Evolutionary conservation across 768 basidiomycete species (phyloP).

Genomic region (Fibroporia radiculosa): DNA sequence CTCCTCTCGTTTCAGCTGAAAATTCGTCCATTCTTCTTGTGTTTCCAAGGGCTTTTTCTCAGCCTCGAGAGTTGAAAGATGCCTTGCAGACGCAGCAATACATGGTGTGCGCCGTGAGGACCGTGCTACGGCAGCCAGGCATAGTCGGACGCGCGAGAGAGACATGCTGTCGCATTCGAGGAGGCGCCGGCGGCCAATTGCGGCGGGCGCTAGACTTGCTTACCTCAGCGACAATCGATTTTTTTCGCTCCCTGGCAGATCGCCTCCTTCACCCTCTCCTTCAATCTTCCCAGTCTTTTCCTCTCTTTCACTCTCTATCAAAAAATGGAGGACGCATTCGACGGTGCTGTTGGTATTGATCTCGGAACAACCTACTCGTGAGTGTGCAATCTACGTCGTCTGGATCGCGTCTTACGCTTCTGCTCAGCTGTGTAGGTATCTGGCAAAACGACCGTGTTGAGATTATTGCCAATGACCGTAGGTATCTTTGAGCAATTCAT

Average conservation of each 20-base stretch:
- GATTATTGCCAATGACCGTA: constrained; percentile 96
- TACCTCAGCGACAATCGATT: constrained; percentile 48
- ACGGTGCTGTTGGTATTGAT: constrained; percentile 96
- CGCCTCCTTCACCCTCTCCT: constrained; percentile 19
- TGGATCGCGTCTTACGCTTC: constrained; percentile 13
- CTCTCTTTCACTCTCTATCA: constrained; percentile 29
- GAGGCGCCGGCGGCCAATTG: constrained; percentile 26
- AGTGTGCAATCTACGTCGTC: constrained; percentile 19
- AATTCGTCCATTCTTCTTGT: constrained; percentile 55
- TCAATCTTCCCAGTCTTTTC: constrained; percentile 13
- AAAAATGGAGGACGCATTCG: constrained; percentile 89
- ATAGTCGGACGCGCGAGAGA: constrained; percentile 16
- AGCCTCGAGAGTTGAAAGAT: constrained; percentile 4
- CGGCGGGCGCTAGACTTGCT: constrained; percentile 24
- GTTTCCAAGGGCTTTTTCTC: constrained; percentile 30
- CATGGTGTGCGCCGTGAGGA: constrained; percentile 8
- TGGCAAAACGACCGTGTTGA: constrained; percentile 99
- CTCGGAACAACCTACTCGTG: constrained; percentile 97
- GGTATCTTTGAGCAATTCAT: constrained; percentile 27
- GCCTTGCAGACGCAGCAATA: not conserved
- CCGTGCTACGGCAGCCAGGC: constrained; percentile 13
- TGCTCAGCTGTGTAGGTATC: constrained; percentile 87
- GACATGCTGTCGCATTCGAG: constrained; percentile 15
- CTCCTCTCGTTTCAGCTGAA: constrained; percentile 53
- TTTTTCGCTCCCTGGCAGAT: constrained; percentile 29